These are phyloP conservation scores for Eucommia ulmoides DNA, from an alignment of 257 asterid species.

Conservation along the genomic window DNA sequence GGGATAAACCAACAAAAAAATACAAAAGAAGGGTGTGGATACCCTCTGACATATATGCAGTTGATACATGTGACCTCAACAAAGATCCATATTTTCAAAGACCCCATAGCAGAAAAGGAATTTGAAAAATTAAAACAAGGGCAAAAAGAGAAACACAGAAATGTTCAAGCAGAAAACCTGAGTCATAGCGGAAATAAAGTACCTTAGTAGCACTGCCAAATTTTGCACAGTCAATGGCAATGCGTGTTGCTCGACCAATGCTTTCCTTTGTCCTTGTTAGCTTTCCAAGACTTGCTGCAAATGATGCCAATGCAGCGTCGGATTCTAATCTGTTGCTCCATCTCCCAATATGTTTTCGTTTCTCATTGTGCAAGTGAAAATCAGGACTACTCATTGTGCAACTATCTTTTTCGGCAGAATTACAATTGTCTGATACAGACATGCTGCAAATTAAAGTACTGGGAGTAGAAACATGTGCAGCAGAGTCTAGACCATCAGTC, in stretches of 20 bases:
- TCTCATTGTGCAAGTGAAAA: conserved; percentile 34
- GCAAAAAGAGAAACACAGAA: no score
- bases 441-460: conserved; percentile 36
- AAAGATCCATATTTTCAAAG: no score
- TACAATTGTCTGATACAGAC: conserved; percentile 30
- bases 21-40: no score
- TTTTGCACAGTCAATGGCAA: conserved; percentile 74
- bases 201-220: conserved; percentile 82
- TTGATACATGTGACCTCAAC: no score
- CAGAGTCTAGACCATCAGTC: conserved; percentile 44
- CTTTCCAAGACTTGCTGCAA: conserved; percentile 54
- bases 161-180: no score
- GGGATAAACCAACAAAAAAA: no score
- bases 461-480: conserved; percentile 39
- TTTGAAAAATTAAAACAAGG: no score
- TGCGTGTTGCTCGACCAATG: conserved; percentile 32
- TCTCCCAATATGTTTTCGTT: conserved; percentile 37
- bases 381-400: conserved; percentile 45
- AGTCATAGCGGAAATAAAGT: no score
- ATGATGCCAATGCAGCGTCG: conserved; percentile 39
- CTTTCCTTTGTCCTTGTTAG: conserved; percentile 81
- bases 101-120: no score
- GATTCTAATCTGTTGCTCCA: conserved; percentile 51
- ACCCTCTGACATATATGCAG: no score
- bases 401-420: conserved; percentile 27